Base-by-base conservation (phyloP, 2,329 filamentous ascomycete species). In the Penicillium sclerotigenum region DNA sequence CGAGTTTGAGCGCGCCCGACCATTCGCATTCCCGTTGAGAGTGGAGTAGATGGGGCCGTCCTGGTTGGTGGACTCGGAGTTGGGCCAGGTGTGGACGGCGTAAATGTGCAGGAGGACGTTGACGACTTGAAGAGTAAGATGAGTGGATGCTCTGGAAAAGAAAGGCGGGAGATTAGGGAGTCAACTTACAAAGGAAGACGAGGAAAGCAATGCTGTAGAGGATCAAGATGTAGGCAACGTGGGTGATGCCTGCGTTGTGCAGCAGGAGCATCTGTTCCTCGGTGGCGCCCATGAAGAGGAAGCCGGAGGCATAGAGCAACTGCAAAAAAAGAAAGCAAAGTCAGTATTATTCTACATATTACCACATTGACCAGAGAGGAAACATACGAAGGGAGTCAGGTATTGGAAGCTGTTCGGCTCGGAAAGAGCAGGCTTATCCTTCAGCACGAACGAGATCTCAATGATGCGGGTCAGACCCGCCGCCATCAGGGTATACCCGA, bases 271-370 rank as follows among this genome's bases (percentile, higher is more conserved):
- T 96, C 75, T 97, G 94, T 76, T 99, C 92, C 72, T 97, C 94
- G 0, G 91, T 97, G 16, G 94, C 93, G 31, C 91, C 89, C 91
- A 97, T 96, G 78, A 99, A 99, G 38, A 99, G 81, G 77, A 97
- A 96, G 1, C 94, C 94, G 4, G 92, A 89, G 6, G 92, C 91
- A 68, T 90, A 96, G 28, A 99, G 83, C 38, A 97, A 82, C 91
- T 95, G 67, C 61, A 7, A 58, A 11, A 11, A 40, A 8, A 37
- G 24, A 5, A 33, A 14, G 8, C 2, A n/a, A n/a, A 14, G 53
- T 73, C 61, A 71, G 68, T 65, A 36, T 66, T 18, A 33, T 52
- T 28, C 20, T 33, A 33, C 47, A 68, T 53, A 68, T 58, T 58
- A 54, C 41, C 51, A 36, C 16, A 40, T 42, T 1, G 5, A 31